Conservation (phyloP, 148 eudicot species). For the Rhododendron mucronatum region DNA sequence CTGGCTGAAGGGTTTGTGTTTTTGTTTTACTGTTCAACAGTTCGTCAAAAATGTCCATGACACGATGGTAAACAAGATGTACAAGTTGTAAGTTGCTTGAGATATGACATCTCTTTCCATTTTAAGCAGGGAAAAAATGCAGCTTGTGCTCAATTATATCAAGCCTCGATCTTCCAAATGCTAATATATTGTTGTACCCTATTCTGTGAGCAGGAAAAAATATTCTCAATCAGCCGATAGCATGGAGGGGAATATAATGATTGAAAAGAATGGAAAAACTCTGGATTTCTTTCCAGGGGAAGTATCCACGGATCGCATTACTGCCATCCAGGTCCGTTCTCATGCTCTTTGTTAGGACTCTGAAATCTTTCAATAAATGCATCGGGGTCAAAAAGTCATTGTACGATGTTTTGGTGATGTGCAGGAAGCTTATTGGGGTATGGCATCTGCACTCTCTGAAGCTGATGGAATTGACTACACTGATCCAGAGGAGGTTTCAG, state of each 20-base stretch:
- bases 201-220: conserved; percentile 40
- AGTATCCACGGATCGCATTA: conserved; percentile 70
- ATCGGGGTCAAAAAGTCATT: not conserved
- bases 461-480: conserved; percentile 96
- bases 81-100: conserved; percentile 52
- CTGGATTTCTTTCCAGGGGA: conserved; percentile 65
- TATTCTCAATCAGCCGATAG: conserved; percentile 31
- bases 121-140: not conserved
- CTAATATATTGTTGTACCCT: conserved; percentile 8
- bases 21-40: conserved; percentile 40
- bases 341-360: not conserved
- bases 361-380: not conserved
- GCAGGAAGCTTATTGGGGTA: conserved; percentile 88
- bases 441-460: conserved; percentile 92
- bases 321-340: conserved; percentile 65
- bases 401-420: not conserved
- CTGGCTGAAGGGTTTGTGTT: not conserved
- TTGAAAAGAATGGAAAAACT: conserved; percentile 88
- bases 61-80: conserved; percentile 77
- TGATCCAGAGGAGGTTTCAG: conserved; percentile 86
- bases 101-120: not conserved
- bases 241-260: conserved; percentile 37
- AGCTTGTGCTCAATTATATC: not conserved
- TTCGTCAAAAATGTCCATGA: conserved; percentile 78
- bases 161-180: conserved; percentile 9